These are phyloP conservation scores for Hypoxylon lienhwacheense DNA, from an alignment of 495 filamentous ascomycete species.

Conservation along the genomic window DNA sequence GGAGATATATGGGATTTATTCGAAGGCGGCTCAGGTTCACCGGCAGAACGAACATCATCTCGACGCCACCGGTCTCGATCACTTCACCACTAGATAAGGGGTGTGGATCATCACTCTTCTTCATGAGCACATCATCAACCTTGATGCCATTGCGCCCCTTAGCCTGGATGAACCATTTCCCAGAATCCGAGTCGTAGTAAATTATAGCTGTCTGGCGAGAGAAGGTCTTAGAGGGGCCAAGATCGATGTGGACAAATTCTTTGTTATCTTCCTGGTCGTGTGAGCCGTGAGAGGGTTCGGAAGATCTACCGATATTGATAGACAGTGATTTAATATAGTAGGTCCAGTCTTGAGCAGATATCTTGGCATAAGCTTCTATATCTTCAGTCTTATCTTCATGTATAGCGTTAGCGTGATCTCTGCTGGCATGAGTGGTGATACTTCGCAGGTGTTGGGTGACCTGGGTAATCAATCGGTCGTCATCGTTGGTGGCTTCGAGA, in stretches of 20 bases:
- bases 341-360: slow-evolving; percentile 90
- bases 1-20: slow-evolving; percentile 58
- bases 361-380: slow-evolving; percentile 89
- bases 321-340: slow-evolving; percentile 82
- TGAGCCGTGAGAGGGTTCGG: slow-evolving; percentile 52
- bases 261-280: slow-evolving; percentile 41
- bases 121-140: slow-evolving; percentile 70
- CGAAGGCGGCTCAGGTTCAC: slow-evolving; percentile 56
- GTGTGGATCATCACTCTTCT: slow-evolving; percentile 53
- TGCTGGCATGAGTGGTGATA: slow-evolving; percentile 64
- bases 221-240: slow-evolving; percentile 90
- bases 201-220: slow-evolving; percentile 88
- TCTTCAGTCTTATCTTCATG: slow-evolving; percentile 71
- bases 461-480: slow-evolving; percentile 68
- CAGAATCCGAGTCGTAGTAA: slow-evolving; percentile 69
- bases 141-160: slow-evolving; percentile 90
- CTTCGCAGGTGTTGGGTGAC: slow-evolving; percentile 68
- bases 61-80: slow-evolving; percentile 83
- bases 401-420: slow-evolving; percentile 71
- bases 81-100: slow-evolving; percentile 80
- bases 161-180: slow-evolving; percentile 77
- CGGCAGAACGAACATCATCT: slow-evolving; percentile 98
- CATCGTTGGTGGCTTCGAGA: slow-evolving; percentile 52
- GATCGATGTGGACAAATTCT: slow-evolving; percentile 76
- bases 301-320: slow-evolving; percentile 82